These are phyloP conservation scores for Rosa chinensis DNA, from an alignment of 306 rosid genomes.

Conservation along the genomic window DNA sequence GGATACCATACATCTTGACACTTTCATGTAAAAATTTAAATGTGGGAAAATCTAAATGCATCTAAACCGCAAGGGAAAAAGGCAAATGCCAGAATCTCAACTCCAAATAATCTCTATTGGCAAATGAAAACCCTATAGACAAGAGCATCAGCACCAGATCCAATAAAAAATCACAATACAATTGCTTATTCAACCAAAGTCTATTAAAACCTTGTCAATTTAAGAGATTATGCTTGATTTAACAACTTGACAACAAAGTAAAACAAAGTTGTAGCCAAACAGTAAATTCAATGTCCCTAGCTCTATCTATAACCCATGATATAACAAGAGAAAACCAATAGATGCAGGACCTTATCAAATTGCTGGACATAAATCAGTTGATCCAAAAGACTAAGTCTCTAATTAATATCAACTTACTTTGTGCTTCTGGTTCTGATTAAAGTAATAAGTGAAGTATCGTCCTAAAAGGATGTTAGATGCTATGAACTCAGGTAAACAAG, in stretches of 20 bases:
- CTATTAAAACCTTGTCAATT: not conserved
- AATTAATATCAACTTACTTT: not conserved
- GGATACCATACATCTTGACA: not conserved
- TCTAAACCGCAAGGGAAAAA: not conserved
- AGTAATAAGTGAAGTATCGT: not conserved
- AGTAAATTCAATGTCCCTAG: not conserved
- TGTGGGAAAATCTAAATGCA: not conserved
- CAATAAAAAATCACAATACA: not conserved
- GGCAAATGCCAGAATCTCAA: not conserved
- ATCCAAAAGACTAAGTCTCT: not conserved
- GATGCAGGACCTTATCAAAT: not conserved
- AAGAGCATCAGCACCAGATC: not conserved
- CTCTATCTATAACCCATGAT: not conserved
- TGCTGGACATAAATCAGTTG: not conserved
- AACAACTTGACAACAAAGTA: not conserved
- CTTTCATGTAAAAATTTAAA: not conserved
- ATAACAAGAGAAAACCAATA: not conserved
- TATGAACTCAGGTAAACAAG: not conserved
- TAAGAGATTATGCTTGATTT: not conserved
- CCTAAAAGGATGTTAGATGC: not conserved
- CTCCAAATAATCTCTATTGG: not conserved
- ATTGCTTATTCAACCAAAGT: not conserved
- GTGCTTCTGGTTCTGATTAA: not conserved
- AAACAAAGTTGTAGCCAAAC: not conserved
- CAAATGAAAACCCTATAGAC: not conserved